A percentile compares a stretch with the other conserved stretches of the same genome.
Evolutionary conservation across 306 rosid species (phyloP).

Genomic region (Quercus parvula): DNA sequence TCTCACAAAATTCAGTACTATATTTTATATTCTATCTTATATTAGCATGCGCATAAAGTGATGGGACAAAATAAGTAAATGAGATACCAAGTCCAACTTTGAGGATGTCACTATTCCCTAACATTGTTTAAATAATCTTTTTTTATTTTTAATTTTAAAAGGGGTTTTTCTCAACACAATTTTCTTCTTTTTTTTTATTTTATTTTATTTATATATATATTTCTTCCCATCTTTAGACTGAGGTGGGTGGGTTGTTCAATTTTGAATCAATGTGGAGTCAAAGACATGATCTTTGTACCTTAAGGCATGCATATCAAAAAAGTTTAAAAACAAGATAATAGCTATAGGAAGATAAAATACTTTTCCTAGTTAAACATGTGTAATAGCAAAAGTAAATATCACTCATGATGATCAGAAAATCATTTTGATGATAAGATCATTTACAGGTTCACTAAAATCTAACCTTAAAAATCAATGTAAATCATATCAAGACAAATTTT

Average conservation of each 20-base stretch:
- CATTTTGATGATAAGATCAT: not conserved
- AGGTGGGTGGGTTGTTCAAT: not conserved
- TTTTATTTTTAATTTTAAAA: not conserved
- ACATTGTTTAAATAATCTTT: not conserved
- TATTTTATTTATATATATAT: not conserved
- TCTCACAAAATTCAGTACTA: slow-evolving; percentile 26
- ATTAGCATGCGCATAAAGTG: slow-evolving; percentile 72
- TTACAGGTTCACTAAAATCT: not conserved
- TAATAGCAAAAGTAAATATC: not conserved
- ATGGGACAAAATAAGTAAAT: slow-evolving; percentile 39
- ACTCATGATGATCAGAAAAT: no score
- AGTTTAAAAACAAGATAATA: not conserved
- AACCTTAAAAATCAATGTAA: not conserved
- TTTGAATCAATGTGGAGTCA: not conserved
- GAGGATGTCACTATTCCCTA: slow-evolving; percentile 3
- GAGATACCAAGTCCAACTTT: slow-evolving; percentile 7
- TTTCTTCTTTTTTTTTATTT: not conserved
- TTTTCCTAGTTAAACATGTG: not conserved
- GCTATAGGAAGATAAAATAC: not conserved
- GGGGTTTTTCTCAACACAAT: not conserved
- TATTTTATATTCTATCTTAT: slow-evolving; percentile 20
- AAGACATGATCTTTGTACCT: not conserved
- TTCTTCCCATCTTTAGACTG: no score
- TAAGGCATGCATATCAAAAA: not conserved
- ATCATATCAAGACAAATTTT: not conserved